Conservation (phyloP, 345 rosid species). For the Arabis alpina region DNA sequence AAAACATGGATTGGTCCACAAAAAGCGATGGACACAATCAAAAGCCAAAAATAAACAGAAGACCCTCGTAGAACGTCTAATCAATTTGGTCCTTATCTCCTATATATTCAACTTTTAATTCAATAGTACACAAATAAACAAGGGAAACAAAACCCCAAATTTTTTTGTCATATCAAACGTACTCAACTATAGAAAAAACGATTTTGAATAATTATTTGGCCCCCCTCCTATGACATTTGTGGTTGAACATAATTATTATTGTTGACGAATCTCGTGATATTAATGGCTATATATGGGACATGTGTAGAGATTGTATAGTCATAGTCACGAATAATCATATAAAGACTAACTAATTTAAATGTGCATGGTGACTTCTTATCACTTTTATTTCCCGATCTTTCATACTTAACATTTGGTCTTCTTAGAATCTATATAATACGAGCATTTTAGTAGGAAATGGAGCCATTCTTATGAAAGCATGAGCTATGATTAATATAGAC, state of each 20-base stretch:
- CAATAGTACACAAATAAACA: constrained; percentile 11
- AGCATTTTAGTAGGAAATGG: constrained; percentile 8
- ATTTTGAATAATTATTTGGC: constrained; percentile 33
- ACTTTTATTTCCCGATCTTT: neutral
- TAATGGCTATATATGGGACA: constrained; percentile 41
- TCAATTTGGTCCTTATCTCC: constrained; percentile 33
- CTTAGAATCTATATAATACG: constrained; percentile 3
- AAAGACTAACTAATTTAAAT: neutral
- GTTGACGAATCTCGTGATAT: constrained; percentile 41
- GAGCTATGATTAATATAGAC: constrained; percentile 8
- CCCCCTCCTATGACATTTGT: constrained; percentile 41
- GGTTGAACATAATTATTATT: constrained; percentile 38
- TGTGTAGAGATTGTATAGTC: constrained; percentile 36
- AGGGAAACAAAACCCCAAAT: constrained; percentile 1
- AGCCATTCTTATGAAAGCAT: constrained; percentile 25
- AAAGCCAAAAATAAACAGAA: constrained; percentile 35
- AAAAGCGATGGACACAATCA: constrained; percentile 24
- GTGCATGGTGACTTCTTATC: neutral
- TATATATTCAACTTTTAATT: constrained; percentile 10
- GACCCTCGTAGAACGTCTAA: constrained; percentile 31
- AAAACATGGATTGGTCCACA: constrained; percentile 43
- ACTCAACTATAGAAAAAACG: constrained; percentile 25
- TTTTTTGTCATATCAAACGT: constrained; percentile 23
- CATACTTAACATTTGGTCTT: constrained; percentile 17
- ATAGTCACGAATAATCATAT: constrained; percentile 34